Percentiles rank a stretch among this genome's conserved stretches.
Evolutionary conservation across 2,329 filamentous ascomycete species (phyloP).

Genomic region (Nigrospora osmanthi): DNA sequence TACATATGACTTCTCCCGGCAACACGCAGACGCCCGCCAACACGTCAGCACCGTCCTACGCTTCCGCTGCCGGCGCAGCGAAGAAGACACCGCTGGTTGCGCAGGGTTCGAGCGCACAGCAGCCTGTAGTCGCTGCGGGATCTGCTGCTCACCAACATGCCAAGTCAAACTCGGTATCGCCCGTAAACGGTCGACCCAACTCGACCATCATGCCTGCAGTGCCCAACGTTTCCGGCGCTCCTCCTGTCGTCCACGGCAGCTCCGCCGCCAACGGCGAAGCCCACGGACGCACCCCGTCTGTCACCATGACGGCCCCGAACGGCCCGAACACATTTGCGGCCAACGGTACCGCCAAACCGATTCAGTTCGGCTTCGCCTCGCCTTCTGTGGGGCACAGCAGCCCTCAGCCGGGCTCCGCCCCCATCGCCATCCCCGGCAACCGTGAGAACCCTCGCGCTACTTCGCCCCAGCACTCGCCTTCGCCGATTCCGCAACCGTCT

Average conservation of each 20-base stretch:
- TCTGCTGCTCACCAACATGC: constrained; percentile 51
- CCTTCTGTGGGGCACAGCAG: constrained; percentile 59
- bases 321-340: constrained; percentile 67
- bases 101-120: constrained; percentile 41
- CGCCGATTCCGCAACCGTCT: constrained; percentile 83
- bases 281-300: constrained; percentile 79
- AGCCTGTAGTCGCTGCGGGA: constrained; percentile 45
- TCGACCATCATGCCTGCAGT: constrained; percentile 3
- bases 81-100: constrained; percentile 58
- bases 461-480: constrained; percentile 82
- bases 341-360: constrained; percentile 59
- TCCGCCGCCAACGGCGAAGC: constrained; percentile 59
- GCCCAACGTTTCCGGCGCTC: constrained; percentile 62
- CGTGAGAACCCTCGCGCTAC: constrained; percentile 61
- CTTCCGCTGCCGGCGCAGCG: constrained; percentile 55
- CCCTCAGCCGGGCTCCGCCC: constrained; percentile 48
- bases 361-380: constrained; percentile 78
- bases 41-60: constrained; percentile 55
- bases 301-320: constrained; percentile 76
- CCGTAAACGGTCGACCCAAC: constrained; percentile 55
- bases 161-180: constrained; percentile 61
- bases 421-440: constrained; percentile 55
- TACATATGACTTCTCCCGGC: constrained; percentile 55
- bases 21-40: constrained; percentile 46
- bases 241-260: constrained; percentile 55